These are phyloP conservation scores for Sporopachydermia quercuum DNA, from an alignment of 805 yeast genomes.

Conservation along the genomic window DNA sequence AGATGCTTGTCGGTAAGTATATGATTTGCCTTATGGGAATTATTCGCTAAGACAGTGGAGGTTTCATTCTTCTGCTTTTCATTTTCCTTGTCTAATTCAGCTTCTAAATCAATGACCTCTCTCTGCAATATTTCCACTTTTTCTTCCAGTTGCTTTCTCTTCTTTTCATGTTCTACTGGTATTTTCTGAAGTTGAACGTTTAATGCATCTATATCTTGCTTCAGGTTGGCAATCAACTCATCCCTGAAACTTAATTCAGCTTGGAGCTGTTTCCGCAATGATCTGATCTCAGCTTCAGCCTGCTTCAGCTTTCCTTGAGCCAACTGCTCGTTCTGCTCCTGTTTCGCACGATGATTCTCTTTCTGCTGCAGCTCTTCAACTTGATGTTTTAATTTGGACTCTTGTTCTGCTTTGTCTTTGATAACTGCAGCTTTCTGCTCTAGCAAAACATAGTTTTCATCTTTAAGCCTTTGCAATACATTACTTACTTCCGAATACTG, in stretches of 20 bases:
- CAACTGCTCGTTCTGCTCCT: slow-evolving; percentile 5
- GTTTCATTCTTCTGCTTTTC: slow-evolving; percentile 10
- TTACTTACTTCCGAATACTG: slow-evolving; percentile 17
- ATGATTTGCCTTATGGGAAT: slow-evolving; percentile 6
- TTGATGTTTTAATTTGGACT: slow-evolving; percentile 8
- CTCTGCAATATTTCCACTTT: slow-evolving; percentile 6
- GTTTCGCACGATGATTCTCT: slow-evolving; percentile 13
- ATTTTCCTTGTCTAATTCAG: slow-evolving; percentile 7
- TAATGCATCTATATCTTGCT: slow-evolving; percentile 29
- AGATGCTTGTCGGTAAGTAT: slow-evolving; percentile 4
- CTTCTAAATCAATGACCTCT: slow-evolving; percentile 3
- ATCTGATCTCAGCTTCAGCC: slow-evolving; percentile 14
- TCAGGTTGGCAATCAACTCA: slow-evolving; percentile 20
- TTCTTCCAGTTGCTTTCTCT: slow-evolving; percentile 9
- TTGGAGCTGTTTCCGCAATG: slow-evolving; percentile 10
- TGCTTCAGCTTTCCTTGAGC: slow-evolving; percentile 12
- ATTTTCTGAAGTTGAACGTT: slow-evolving; percentile 24
- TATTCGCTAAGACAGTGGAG: slow-evolving; percentile 4
- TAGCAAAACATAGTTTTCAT: slow-evolving; percentile 10
- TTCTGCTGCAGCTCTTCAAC: slow-evolving; percentile 13
- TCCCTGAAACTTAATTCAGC: no score
- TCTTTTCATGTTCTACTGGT: slow-evolving; percentile 9
- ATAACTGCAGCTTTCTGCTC: slow-evolving; percentile 7
- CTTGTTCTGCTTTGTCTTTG: slow-evolving; percentile 10
- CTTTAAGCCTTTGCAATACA: slow-evolving; percentile 16